A percentile compares a stretch with the other conserved stretches of the same genome.
phyloP scores from a whole-genome alignment of 441 rosid species.

The Arabidopsis hybrid region DNA sequence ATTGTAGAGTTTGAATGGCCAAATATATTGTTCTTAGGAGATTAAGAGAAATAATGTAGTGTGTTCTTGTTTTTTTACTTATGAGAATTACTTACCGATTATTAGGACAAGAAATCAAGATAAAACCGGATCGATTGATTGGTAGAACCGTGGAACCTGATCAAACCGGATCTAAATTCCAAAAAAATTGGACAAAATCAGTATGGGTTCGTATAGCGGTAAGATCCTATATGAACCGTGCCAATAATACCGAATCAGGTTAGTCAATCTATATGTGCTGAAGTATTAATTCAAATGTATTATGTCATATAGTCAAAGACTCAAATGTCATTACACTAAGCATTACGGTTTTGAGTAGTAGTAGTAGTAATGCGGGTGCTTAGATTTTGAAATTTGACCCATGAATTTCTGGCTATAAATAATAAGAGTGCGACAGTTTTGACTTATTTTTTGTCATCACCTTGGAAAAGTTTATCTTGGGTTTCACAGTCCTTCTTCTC shows the following conservation, averaged over 20 bases:
- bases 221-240: too few species aligned
- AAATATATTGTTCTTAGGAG: constrained; percentile 16
- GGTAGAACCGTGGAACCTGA: neutral
- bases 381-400: neutral
- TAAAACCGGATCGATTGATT: too few species aligned
- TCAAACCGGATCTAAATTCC: neutral
- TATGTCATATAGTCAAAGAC: neutral
- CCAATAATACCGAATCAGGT: too few species aligned
- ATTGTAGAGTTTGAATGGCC: constrained; percentile 27
- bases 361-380: constrained; percentile 10
- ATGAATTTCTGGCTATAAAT: neutral
- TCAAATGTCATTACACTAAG: constrained; percentile 22
- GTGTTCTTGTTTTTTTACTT: neutral
- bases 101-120: too few species aligned
- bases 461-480: constrained; percentile 19
- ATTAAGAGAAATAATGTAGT: constrained; percentile 7
- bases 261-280: neutral
- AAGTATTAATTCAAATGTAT: neutral
- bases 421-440: constrained; percentile 23
- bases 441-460: constrained; percentile 29
- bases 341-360: neutral
- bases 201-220: too few species aligned
- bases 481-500: constrained; percentile 13
- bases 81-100: too few species aligned
- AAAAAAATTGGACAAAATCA: neutral